phyloP scores from a whole-genome alignment of 1,284 basidiomycete species.

The Anthracocystis setariae region DNA sequence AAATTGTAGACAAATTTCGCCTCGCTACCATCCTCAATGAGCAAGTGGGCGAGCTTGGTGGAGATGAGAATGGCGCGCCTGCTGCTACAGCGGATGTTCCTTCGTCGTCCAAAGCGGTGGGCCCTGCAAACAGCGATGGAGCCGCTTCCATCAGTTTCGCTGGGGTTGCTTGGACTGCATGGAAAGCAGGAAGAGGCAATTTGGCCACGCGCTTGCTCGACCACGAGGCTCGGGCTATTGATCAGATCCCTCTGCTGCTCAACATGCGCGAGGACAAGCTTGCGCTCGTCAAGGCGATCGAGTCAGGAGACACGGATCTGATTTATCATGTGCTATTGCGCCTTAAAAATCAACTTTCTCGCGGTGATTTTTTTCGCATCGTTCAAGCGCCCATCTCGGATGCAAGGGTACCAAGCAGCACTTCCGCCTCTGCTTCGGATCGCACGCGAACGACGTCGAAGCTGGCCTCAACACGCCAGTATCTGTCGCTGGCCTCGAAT shows the following conservation, averaged over 20 bases:
- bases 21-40: conserved; percentile 69
- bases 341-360: conserved; percentile 77
- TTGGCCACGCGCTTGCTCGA: conserved; percentile 94
- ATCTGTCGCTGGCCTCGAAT: conserved; percentile 55
- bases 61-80: conserved; percentile 10
- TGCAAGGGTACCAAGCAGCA: conserved; percentile 11
- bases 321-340: conserved; percentile 52
- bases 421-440: neutral
- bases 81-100: neutral
- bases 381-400: conserved; percentile 74
- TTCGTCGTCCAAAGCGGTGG: neutral
- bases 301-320: conserved; percentile 94
- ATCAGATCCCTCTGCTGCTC: conserved; percentile 90
- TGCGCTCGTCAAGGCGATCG: conserved; percentile 88
- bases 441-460: conserved; percentile 15
- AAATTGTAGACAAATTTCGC: conserved; percentile 88
- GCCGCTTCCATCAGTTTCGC: conserved; percentile 80
- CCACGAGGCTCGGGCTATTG: conserved; percentile 85
- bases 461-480: conserved; percentile 35
- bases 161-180: conserved; percentile 91
- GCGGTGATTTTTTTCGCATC: conserved; percentile 93
- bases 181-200: conserved; percentile 85
- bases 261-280: conserved; percentile 93
- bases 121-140: conserved; percentile 3
- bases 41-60: conserved; percentile 20